A percentile compares a stretch with the other conserved stretches of the same genome.
These are phyloP conservation scores for Fusarium coffeatum DNA, from an alignment of 2,329 filamentous ascomycete species.

Conservation along the genomic window DNA sequence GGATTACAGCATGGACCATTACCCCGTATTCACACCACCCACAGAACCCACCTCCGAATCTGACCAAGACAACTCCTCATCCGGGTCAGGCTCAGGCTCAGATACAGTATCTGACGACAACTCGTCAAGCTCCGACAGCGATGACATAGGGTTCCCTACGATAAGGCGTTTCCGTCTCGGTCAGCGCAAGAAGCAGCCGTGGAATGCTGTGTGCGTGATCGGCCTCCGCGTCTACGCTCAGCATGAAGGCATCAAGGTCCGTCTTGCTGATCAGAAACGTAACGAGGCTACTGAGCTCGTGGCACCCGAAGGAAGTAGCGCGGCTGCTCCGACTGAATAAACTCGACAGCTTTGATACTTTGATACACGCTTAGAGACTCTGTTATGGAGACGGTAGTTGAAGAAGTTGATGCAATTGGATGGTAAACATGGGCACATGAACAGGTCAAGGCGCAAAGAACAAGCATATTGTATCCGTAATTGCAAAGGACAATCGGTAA, in stretches of 20 bases:
- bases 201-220: slow-evolving; percentile 58
- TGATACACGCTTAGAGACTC: background rate
- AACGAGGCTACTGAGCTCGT: slow-evolving; percentile 42
- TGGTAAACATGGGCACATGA: background rate
- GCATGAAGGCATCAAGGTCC: slow-evolving; percentile 51
- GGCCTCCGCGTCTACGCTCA: slow-evolving; percentile 55
- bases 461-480: background rate
- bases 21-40: slow-evolving; percentile 30
- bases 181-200: slow-evolving; percentile 46
- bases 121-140: slow-evolving; percentile 42
- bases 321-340: slow-evolving; percentile 9
- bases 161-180: background rate
- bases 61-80: slow-evolving; percentile 32
- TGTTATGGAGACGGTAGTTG: slow-evolving; percentile 5
- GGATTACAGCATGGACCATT: slow-evolving; percentile 23
- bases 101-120: slow-evolving; percentile 34
- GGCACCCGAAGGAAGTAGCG: slow-evolving; percentile 22
- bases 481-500: background rate
- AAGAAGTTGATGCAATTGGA: background rate
- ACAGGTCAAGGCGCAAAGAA: background rate
- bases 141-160: slow-evolving; percentile 2
- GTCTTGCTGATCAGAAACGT: slow-evolving; percentile 50
- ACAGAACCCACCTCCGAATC: slow-evolving; percentile 28
- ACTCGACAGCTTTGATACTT: background rate
- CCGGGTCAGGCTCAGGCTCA: slow-evolving; percentile 39